These are phyloP conservation scores for Tieghemostelium lacteum DNA, from an alignment of 78 protist genomes.

Conservation along the genomic window DNA sequence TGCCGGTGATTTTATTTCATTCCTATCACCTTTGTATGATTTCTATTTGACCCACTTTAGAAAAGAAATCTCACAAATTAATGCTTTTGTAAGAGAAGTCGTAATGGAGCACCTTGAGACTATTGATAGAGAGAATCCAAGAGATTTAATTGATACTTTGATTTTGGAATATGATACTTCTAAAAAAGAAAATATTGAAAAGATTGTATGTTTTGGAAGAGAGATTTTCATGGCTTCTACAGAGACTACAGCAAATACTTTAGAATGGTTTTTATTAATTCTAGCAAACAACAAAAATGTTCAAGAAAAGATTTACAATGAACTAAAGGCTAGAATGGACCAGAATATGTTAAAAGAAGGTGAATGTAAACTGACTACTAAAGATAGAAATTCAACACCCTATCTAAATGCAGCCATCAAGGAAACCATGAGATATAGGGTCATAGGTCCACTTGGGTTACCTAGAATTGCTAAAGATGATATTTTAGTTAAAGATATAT, in stretches of 20 bases:
- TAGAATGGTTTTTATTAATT: conserved; percentile 14
- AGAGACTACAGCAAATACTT: conserved; percentile 12
- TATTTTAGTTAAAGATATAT: conserved; percentile 7
- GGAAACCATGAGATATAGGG: conserved; percentile 24
- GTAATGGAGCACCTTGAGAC: background rate
- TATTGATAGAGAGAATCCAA: background rate
- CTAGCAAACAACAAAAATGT: conserved; percentile 27
- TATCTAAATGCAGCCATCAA: conserved; percentile 15
- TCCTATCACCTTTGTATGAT: background rate
- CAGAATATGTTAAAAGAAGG: too few relatives aligned
- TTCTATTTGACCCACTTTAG: background rate
- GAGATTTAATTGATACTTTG: conserved; percentile 5
- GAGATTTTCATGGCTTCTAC: conserved; percentile 16
- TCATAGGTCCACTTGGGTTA: conserved; percentile 3
- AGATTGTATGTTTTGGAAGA: background rate
- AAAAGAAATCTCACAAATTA: background rate
- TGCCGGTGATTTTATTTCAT: too few relatives aligned
- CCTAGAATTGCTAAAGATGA: conserved; percentile 14
- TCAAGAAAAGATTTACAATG: conserved; percentile 22
- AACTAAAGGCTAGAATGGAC: background rate
- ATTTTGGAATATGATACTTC: background rate
- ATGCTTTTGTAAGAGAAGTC: background rate
- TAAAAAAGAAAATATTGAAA: background rate
- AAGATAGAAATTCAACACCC: background rate
- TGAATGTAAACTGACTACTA: background rate